A percentile compares a stretch with the other conserved stretches of the same genome.
These are phyloP conservation scores for Aspergillus avenaceus DNA, from an alignment of 495 filamentous ascomycete genomes.

Conservation along the genomic window DNA sequence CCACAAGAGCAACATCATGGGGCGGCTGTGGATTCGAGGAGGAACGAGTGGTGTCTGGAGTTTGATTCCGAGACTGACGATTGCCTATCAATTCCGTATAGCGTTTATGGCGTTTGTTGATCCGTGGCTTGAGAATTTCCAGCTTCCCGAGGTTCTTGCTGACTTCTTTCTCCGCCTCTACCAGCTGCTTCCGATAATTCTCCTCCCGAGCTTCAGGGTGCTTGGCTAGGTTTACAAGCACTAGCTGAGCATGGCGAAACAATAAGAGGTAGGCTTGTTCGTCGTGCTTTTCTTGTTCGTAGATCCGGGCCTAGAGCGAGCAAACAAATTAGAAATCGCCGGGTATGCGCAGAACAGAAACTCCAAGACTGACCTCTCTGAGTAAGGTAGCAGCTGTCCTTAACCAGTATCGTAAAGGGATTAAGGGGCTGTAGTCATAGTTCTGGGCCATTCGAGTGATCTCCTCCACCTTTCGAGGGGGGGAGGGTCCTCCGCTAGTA, in stretches of 20 bases:
- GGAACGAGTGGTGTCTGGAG: slow-evolving; percentile 12
- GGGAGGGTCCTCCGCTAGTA: slow-evolving; percentile 21
- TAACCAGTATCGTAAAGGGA: slow-evolving; percentile 76
- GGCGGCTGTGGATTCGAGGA: slow-evolving; percentile 15
- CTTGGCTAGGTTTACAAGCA: slow-evolving; percentile 53
- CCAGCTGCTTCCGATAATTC: slow-evolving; percentile 42
- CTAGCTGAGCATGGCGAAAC: slow-evolving; percentile 73
- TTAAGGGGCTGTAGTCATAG: slow-evolving; percentile 72
- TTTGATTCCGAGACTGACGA: slow-evolving; percentile 34
- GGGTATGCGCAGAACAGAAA: neutral
- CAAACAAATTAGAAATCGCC: neutral
- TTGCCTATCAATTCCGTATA: slow-evolving; percentile 53
- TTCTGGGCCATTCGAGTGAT: slow-evolving; percentile 66
- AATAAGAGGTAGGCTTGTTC: slow-evolving; percentile 84
- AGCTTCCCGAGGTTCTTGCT: slow-evolving; percentile 50
- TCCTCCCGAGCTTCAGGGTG: slow-evolving; percentile 56
- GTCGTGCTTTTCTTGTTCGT: slow-evolving; percentile 79
- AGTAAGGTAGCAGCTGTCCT: slow-evolving; percentile 72
- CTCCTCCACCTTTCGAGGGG: slow-evolving; percentile 65
- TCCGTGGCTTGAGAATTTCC: slow-evolving; percentile 62
- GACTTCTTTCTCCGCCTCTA: slow-evolving; percentile 51
- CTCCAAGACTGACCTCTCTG: slow-evolving; percentile 59
- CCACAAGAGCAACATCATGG: slow-evolving; percentile 37
- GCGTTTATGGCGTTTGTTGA: slow-evolving; percentile 61
- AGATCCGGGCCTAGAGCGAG: slow-evolving; percentile 61